Evolutionary conservation across 331 rosid species (phyloP).

Genomic region (Rhamnella rubrinervis): DNA sequence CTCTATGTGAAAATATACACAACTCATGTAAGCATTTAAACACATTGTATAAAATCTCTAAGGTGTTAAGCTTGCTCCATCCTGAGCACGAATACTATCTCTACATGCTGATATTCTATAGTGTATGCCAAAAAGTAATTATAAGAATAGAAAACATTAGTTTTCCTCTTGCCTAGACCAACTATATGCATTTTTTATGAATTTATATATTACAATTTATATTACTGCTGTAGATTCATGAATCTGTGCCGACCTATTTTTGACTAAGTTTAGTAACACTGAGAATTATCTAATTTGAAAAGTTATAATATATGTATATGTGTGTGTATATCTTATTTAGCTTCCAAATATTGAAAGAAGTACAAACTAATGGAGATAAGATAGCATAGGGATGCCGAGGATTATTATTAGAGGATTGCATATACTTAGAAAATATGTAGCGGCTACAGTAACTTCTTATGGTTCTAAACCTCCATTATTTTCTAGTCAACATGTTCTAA

Average conservation of each 20-base stretch:
- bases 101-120: background rate
- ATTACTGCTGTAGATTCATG: too few relatives aligned
- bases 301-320: background rate
- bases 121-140: too few relatives aligned
- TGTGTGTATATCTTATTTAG: background rate
- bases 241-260: background rate
- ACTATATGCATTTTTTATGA: too few relatives aligned
- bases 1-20: conserved; percentile 14
- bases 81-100: conserved; percentile 4
- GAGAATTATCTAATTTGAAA: background rate
- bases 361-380: conserved; percentile 51
- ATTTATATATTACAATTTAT: too few relatives aligned
- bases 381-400: conserved; percentile 96
- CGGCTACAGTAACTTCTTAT: conserved; percentile 13
- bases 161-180: too few relatives aligned
- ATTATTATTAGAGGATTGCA: conserved; percentile 82
- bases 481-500: conserved; percentile 19
- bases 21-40: background rate
- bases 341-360: conserved; percentile 7
- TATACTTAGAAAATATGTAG: conserved; percentile 2
- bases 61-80: conserved; percentile 2
- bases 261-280: background rate
- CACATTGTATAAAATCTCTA: conserved; percentile 3
- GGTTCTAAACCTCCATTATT: conserved; percentile 16
- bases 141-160: too few relatives aligned